phyloP scores from a whole-genome alignment of 1,284 basidiomycete genomes.

The Austroboletus novae-zelandiae region DNA sequence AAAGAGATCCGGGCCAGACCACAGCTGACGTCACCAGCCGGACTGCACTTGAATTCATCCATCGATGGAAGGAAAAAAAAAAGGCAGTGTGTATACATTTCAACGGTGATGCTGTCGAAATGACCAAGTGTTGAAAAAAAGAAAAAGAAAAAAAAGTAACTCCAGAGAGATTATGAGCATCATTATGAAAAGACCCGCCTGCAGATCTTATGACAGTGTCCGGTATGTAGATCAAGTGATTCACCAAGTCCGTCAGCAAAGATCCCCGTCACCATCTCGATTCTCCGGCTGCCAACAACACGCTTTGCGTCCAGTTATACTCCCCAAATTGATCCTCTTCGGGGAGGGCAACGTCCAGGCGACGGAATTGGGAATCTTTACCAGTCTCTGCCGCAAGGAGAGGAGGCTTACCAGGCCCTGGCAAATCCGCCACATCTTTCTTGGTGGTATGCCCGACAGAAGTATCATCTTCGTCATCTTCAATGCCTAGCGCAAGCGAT shows the following conservation, averaged over 20 bases:
- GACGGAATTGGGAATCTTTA: conserved; percentile 19
- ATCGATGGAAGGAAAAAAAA: neutral
- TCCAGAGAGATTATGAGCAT: conserved; percentile 2
- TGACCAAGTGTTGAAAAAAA: conserved; percentile 17
- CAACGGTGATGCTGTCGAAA: conserved; percentile 7
- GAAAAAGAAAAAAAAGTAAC: neutral
- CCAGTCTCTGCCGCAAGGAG: conserved; percentile 2
- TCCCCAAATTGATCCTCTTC: conserved; percentile 28
- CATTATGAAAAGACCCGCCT: conserved; percentile 29
- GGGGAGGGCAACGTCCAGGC: conserved; percentile 22
- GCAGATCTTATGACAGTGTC: conserved; percentile 30
- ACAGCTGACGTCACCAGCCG: conserved; percentile 25
- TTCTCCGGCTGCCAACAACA: conserved; percentile 33
- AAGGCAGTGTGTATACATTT: conserved; percentile 12
- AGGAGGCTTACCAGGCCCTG: conserved; percentile 1
- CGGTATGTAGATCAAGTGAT: conserved; percentile 11
- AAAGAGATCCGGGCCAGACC: neutral
- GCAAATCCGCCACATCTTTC: conserved; percentile 3
- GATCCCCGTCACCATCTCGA: conserved; percentile 23
- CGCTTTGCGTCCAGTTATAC: conserved; percentile 33
- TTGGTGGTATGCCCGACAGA: conserved; percentile 9
- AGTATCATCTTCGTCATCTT: conserved; percentile 22
- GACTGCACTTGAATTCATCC: too few relatives aligned
- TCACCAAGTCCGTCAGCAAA: conserved; percentile 9
- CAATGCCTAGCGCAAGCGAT: conserved; percentile 34